Base-by-base conservation (phyloP, 495 filamentous ascomycete species). In the Neurospora sp. region DNA sequence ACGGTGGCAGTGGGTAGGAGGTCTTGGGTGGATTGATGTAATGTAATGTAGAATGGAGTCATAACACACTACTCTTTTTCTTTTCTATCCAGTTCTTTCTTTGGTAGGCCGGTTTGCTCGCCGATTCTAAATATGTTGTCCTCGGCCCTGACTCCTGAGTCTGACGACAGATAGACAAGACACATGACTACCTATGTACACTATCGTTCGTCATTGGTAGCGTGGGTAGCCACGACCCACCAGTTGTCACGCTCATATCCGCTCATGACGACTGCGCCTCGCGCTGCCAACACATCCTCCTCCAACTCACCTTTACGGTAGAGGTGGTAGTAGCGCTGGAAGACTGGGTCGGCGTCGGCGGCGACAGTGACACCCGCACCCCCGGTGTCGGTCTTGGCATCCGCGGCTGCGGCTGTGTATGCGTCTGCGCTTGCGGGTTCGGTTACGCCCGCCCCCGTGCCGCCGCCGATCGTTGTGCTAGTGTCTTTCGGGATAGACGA, bases 221-320 rank as follows among this genome's bases (percentile, higher is more conserved):
- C 54, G 78, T 80, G 79, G 77, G 79, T 78, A 69, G 81, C 77
- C 78, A 86, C 82, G 62, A 81, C 93, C 95, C 96, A 99, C 96
- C 96, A 98, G 85, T 99, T 99, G 76, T 99, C 96, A 82, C 90
- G 96, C 79, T 99, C 96, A 84, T 98, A 99, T 38, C 96, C 96
- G 72, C 90, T 91, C 75, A 91, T 90, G 54, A 95, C 74, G 20
- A 97, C 89, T 69, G 79, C 80, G 41, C 96, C 96, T 39, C 93
- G 94, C 62, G 93, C 96, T 37, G 83, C 84, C 48, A 79, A 78
- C 73, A 97, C 88, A 81, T 99, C 93, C 44, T 88, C 85, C 78
- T 97, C 94, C 78, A 99, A 82, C 82, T 99, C 96, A 31, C 91
- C 92, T 77, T 91, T 88, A 69, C 90, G 86, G 83, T 97, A 99